Evolutionary conservation across 2,329 filamentous ascomycete species (phyloP).

Genomic region (Aspergillus puulaauensis): DNA sequence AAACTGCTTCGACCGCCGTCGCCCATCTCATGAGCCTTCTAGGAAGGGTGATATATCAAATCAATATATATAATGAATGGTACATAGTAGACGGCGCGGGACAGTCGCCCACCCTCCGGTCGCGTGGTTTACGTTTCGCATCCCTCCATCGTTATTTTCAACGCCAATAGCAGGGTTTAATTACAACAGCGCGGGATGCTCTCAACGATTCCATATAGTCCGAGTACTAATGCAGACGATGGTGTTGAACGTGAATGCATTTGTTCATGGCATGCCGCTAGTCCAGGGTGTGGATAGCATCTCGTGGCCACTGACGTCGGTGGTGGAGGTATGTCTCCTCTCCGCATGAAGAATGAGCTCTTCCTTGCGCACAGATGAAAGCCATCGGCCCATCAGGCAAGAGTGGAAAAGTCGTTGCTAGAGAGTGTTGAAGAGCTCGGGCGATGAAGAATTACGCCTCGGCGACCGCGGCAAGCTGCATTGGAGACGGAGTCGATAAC

Average conservation of each 20-base stretch:
- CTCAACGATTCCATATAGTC: not conserved
- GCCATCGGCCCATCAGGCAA: not conserved
- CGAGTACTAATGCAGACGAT: not conserved
- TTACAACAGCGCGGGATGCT: not conserved
- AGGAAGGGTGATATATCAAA: not conserved
- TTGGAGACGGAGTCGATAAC: too few species aligned
- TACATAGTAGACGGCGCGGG: not conserved
- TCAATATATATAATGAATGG: not conserved
- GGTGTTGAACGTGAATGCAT: conserved; percentile 11
- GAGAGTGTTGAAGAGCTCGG: not conserved
- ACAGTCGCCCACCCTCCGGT: not conserved
- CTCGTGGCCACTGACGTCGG: conserved; percentile 30
- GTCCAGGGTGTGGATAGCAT: conserved; percentile 16
- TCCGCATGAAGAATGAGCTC: not conserved
- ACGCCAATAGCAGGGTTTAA: not conserved
- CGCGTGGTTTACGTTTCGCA: not conserved
- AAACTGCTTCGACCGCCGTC: not conserved
- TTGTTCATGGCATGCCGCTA: conserved; percentile 1
- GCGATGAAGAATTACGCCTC: not conserved
- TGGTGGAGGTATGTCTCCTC: conserved; percentile 7
- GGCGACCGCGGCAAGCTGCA: not conserved
- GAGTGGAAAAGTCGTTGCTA: not conserved
- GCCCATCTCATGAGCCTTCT: not conserved
- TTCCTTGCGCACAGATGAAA: not conserved
- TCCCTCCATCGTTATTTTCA: not conserved